A percentile compares a stretch with the other conserved stretches of the same genome.
These are phyloP conservation scores for Amanita rimosa DNA, from an alignment of 768 basidiomycete genomes.

Conservation along the genomic window DNA sequence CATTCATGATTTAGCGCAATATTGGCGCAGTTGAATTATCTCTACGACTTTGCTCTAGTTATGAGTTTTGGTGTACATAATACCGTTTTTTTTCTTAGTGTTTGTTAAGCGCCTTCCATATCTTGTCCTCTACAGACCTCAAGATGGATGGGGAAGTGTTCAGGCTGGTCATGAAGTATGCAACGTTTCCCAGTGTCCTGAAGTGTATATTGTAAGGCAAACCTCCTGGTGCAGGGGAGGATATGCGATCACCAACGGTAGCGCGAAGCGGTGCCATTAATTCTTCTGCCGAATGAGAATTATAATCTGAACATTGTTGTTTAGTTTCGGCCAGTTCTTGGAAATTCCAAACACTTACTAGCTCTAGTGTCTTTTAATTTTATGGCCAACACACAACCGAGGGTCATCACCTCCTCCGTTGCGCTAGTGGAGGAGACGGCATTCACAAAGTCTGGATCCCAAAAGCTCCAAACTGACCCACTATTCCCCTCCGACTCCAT, in stretches of 20 bases:
- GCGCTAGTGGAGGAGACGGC: constrained; percentile 41
- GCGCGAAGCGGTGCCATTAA: constrained; percentile 41
- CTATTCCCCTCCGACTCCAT: constrained; percentile 11
- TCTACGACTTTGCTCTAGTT: neutral
- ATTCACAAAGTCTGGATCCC: constrained; percentile 65
- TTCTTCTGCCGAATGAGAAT: constrained; percentile 53
- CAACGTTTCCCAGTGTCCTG: constrained; percentile 81
- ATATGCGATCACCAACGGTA: constrained; percentile 19
- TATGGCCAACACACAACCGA: constrained; percentile 80
- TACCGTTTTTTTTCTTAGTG: neutral
- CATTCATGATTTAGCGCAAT: constrained; percentile 86
- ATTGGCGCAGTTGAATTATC: constrained; percentile 61
- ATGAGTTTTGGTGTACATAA: neutral
- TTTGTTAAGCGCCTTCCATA: constrained; percentile 28
- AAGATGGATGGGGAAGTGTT: constrained; percentile 51
- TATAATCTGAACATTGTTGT: constrained; percentile 30
- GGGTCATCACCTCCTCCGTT: constrained; percentile 73
- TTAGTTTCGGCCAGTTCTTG: neutral
- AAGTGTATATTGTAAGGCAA: constrained; percentile 52
- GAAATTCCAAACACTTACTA: constrained; percentile 29
- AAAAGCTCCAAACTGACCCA: constrained; percentile 69
- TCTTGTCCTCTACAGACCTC: constrained; percentile 50
- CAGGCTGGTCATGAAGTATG: constrained; percentile 88
- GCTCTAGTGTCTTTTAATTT: constrained; percentile 47
- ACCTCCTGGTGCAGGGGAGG: constrained; percentile 30